Percentiles rank a stretch among this genome's conserved stretches.
Conservation (phyloP, 495 filamentous ascomycete genomes). For the Neurospora hispaniola region DNA sequence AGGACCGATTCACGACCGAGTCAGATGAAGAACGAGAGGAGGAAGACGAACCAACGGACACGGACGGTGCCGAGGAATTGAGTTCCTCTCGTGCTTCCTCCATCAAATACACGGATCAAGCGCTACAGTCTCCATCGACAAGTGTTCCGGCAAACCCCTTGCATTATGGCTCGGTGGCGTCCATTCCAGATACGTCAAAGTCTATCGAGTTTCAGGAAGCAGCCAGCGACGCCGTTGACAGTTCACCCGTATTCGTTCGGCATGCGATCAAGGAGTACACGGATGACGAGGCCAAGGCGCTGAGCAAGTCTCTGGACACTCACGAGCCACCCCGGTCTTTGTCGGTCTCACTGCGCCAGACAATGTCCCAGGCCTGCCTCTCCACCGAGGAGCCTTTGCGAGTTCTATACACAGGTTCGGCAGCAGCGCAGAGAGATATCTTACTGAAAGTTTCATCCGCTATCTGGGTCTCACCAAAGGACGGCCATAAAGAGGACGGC, state of each 20-base stretch:
- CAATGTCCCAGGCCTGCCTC: conserved; percentile 55
- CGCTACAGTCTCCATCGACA: conserved; percentile 33
- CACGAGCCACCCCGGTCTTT: conserved; percentile 26
- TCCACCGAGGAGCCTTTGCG: conserved; percentile 55
- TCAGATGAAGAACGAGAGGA: conserved; percentile 7
- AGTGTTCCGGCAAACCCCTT: conserved; percentile 25
- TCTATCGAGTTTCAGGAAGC: conserved; percentile 55
- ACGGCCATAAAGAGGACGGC: conserved; percentile 11
- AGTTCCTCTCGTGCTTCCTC: conserved; percentile 32
- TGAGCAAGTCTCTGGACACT: conserved; percentile 32
- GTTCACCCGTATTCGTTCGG: conserved; percentile 45
- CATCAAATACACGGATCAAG: conserved; percentile 26
- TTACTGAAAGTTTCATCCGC: conserved; percentile 67
- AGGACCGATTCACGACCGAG: conserved; percentile 29
- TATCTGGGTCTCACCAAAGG: conserved; percentile 32
- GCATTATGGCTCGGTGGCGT: conserved; percentile 19
- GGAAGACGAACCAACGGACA: conserved; percentile 27
- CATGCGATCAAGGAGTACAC: conserved; percentile 52
- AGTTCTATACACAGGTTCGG: conserved; percentile 57
- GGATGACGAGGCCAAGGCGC: conserved; percentile 38
- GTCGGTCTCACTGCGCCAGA: conserved; percentile 55
- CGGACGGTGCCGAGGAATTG: conserved; percentile 31
- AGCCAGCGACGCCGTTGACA: conserved; percentile 25
- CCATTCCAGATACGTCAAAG: conserved; percentile 10
- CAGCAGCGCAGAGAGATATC: conserved; percentile 54